These are phyloP conservation scores for Trichoderma sp. DNA, from an alignment of 2,329 filamentous ascomycete genomes.

Conservation along the genomic window DNA sequence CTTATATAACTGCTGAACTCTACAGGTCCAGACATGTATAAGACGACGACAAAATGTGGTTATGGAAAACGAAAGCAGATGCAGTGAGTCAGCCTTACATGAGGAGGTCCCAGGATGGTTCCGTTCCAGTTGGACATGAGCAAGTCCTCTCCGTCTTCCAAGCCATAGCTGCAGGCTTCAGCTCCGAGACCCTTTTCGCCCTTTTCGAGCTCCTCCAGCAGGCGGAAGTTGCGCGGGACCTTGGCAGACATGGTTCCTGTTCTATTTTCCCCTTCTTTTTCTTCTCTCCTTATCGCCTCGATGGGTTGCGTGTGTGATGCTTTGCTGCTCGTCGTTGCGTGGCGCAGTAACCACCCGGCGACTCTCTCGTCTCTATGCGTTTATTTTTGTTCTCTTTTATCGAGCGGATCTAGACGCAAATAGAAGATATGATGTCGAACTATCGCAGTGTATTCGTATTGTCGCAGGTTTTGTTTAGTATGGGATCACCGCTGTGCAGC, in stretches of 20 bases:
- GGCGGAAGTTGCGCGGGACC: conserved; percentile 92
- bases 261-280: not conserved
- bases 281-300: not conserved
- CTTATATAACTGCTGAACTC: not conserved
- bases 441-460: not conserved
- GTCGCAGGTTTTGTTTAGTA: not conserved
- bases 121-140: conserved; percentile 99
- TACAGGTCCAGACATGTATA: not conserved
- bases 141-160: conserved; percentile 91
- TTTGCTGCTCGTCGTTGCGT: not conserved
- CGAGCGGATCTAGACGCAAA: not conserved
- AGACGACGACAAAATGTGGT: not conserved
- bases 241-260: conserved; percentile 47
- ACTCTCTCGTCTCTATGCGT: not conserved
- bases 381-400: not conserved
- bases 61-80: not conserved
- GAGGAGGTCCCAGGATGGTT: conserved; percentile 93
- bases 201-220: conserved; percentile 97
- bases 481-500: not conserved
- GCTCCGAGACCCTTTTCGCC: conserved; percentile 96
- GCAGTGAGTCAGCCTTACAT: conserved; percentile 56
- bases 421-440: not conserved
- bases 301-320: not conserved
- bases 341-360: not conserved
- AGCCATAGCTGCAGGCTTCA: conserved; percentile 95